A percentile compares a stretch with the other conserved stretches of the same genome.
These are phyloP conservation scores for Penicillium paxilli DNA, from an alignment of 495 filamentous ascomycete species.

Conservation along the genomic window DNA sequence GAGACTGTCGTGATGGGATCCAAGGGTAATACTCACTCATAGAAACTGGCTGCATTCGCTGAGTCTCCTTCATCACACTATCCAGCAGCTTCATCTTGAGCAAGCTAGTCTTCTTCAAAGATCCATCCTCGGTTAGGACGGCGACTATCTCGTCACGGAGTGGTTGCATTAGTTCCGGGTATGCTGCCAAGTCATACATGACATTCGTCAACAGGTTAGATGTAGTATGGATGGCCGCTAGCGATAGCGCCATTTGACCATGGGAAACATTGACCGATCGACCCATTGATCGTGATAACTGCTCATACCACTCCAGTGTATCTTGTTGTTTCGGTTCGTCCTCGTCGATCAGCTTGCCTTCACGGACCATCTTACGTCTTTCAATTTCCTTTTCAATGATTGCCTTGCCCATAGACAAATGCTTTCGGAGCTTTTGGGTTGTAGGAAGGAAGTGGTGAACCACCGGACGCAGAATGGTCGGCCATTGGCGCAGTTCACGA, in stretches of 20 bases:
- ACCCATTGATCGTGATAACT: slow-evolving; percentile 21
- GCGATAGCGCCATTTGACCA: slow-evolving; percentile 33
- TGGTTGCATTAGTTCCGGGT: slow-evolving; percentile 37
- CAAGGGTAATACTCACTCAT: slow-evolving; percentile 27
- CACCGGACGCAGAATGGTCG: slow-evolving; percentile 34
- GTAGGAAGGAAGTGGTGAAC: slow-evolving; percentile 38
- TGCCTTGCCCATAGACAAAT: slow-evolving; percentile 21
- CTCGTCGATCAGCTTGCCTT: slow-evolving; percentile 24
- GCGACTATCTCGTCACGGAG: slow-evolving; percentile 39
- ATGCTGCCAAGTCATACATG: slow-evolving; percentile 40
- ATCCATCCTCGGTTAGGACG: slow-evolving; percentile 34
- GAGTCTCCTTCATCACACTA: slow-evolving; percentile 41
- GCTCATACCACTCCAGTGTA: slow-evolving; percentile 37
- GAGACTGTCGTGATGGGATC: too few relatives aligned
- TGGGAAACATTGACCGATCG: slow-evolving; percentile 17
- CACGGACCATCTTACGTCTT: slow-evolving; percentile 20
- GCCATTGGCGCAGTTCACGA: slow-evolving; percentile 33
- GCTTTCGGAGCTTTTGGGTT: slow-evolving; percentile 25
- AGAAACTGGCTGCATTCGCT: slow-evolving; percentile 30
- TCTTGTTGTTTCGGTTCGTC: slow-evolving; percentile 23
- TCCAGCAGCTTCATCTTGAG: slow-evolving; percentile 53
- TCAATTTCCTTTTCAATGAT: slow-evolving; percentile 38
- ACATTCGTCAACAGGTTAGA: slow-evolving; percentile 39
- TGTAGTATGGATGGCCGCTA: slow-evolving; percentile 50
- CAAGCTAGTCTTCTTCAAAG: slow-evolving; percentile 48